Base-by-base conservation (phyloP, 2,329 filamentous ascomycete species). In the Balansia obtecta region DNA sequence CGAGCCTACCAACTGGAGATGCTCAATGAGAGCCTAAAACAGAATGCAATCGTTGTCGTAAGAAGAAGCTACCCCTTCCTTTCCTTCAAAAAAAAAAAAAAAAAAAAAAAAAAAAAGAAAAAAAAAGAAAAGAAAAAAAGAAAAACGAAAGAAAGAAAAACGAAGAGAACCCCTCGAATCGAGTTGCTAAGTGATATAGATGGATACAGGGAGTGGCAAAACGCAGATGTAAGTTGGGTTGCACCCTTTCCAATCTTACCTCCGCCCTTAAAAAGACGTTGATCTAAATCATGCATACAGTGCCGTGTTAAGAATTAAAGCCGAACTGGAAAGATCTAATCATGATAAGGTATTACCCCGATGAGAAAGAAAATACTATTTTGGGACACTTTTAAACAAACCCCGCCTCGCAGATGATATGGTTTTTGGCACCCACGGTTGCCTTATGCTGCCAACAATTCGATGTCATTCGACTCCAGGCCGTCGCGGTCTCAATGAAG, bases 181-280 rank as follows among this genome's bases (percentile, higher is more conserved):
- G 27, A 27, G 9, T 47, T 47, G 15, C 38, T 50, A 15, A 22
- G n/a, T 41, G 22, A 4, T 11, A n/a, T 53, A 85, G 83, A 89
- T 89, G 85, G 85, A 86, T 54, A 90, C 86, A 0, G 86, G 86
- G 1, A 87, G 79, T 55, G 86, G 86, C 2, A 90, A 90, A 63
- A 89, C 86, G 3, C 81, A 85, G 56, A 77, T 89, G 84, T 87
- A 74, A 66, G 75, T 65, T 15, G 45, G 38, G 7, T 12, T n/a
- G 3, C 34, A 7, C 32, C 11, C 11, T 20, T 39, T 30, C 9
- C 7, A 4, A 34, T 34, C 9, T 27, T 38, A 44, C 45, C 1
- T 33, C 44, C 22, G n/a, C 22, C 9, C 30, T 47, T 43, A 33
- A 22, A 39, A 33, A 4, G 37, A 33, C 4, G 42, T 38, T 32